Conservation (phyloP, 176 grass and related monocot genomes). For the Ensete glaucum region DNA sequence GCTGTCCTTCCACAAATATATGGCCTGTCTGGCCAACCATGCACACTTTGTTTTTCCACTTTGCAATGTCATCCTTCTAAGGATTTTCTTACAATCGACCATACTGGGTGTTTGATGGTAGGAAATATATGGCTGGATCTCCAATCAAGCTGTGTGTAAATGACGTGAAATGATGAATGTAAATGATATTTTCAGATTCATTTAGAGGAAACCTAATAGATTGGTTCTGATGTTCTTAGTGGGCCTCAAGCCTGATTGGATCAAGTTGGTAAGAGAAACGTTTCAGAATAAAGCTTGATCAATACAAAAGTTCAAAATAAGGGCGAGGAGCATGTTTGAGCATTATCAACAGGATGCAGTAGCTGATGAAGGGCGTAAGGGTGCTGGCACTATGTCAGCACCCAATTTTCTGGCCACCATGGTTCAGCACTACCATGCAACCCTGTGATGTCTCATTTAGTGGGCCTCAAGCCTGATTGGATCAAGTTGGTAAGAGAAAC, state of each 20-base stretch:
- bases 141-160: too few relatives aligned
- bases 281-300: neutral
- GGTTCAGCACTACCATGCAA: too few relatives aligned
- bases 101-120: too few relatives aligned
- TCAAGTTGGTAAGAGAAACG: too few relatives aligned
- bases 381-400: neutral
- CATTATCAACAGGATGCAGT: neutral
- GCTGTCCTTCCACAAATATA: too few relatives aligned
- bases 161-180: too few relatives aligned
- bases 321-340: neutral
- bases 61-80: too few relatives aligned
- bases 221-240: neutral
- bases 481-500: neutral
- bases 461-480: too few relatives aligned
- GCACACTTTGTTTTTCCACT: too few relatives aligned
- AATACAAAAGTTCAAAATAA: neutral
- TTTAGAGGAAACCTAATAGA: neutral
- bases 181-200: neutral
- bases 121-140: too few relatives aligned
- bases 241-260: neutral
- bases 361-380: neutral
- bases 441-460: neutral
- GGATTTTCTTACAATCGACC: too few relatives aligned
- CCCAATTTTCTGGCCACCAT: neutral
- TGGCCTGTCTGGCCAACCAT: too few relatives aligned